Conservation (phyloP, 768 basidiomycete species). For the Calocybe gangraenosa region DNA sequence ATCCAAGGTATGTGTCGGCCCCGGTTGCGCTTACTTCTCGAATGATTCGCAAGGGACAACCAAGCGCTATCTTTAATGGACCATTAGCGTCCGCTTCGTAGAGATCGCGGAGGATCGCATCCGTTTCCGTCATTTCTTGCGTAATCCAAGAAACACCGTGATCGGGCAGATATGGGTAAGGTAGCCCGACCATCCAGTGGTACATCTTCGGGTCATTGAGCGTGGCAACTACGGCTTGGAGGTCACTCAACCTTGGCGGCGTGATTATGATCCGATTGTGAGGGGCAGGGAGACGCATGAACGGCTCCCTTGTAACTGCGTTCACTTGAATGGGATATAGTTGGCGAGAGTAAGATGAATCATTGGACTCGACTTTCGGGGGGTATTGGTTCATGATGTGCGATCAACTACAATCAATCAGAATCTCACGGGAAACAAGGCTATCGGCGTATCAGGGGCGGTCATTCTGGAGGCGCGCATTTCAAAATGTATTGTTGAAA, state of each 20-base stretch:
- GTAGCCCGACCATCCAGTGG: slow-evolving; percentile 31
- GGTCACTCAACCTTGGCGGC: slow-evolving; percentile 42
- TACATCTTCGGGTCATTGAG: slow-evolving; percentile 36
- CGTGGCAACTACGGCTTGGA: slow-evolving; percentile 23
- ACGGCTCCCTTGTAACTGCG: slow-evolving; percentile 49
- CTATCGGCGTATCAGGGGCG: too few species aligned
- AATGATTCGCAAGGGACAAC: slow-evolving; percentile 39
- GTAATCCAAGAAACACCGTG: slow-evolving; percentile 18
- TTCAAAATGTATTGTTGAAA: too few species aligned
- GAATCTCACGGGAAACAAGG: too few species aligned
- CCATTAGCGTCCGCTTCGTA: background rate
- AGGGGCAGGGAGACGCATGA: slow-evolving; percentile 44
- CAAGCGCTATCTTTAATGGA: background rate
- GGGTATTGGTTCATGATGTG: too few species aligned
- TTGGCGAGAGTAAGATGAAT: too few species aligned
- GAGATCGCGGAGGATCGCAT: slow-evolving; percentile 21
- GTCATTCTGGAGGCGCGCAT: too few species aligned
- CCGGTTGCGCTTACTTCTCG: slow-evolving; percentile 36
- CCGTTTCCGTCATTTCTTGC: slow-evolving; percentile 16
- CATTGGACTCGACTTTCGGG: too few species aligned
- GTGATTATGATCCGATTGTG: slow-evolving; percentile 45
- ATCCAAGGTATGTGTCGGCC: slow-evolving; percentile 25
- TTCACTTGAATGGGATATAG: too few species aligned
- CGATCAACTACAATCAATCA: too few species aligned
- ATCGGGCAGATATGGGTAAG: slow-evolving; percentile 36